These are phyloP conservation scores for Coriaria nepalensis DNA, from an alignment of 306 rosid species.

Conservation along the genomic window DNA sequence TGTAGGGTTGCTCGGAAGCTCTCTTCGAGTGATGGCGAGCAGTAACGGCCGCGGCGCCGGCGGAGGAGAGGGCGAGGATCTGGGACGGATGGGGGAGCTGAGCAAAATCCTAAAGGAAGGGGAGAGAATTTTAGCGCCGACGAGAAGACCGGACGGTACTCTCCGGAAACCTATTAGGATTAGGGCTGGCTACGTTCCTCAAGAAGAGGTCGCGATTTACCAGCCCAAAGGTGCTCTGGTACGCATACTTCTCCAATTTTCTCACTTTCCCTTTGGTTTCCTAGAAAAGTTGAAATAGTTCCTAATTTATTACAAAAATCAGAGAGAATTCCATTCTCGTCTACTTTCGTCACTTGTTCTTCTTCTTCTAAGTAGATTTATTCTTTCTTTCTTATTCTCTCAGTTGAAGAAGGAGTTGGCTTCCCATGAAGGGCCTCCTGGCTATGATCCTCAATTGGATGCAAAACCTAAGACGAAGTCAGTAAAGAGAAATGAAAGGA, in stretches of 20 bases:
- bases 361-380: not conserved
- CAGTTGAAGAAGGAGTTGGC: constrained; percentile 74
- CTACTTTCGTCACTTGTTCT: too few species aligned
- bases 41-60: constrained; percentile 16
- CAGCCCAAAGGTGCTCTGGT: constrained; percentile 65
- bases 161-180: constrained; percentile 69
- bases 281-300: not conserved
- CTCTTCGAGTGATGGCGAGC: constrained; percentile 25
- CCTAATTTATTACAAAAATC: too few species aligned
- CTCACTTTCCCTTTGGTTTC: constrained; percentile 11
- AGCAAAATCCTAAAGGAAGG: constrained; percentile 69
- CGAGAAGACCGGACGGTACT: constrained; percentile 87
- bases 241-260: constrained; percentile 6
- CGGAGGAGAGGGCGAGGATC: constrained; percentile 23
- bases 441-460: constrained; percentile 46
- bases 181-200: constrained; percentile 77
- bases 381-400: constrained; percentile 12
- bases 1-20: too few species aligned
- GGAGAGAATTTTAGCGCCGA: constrained; percentile 69
- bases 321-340: too few species aligned
- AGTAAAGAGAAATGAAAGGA: constrained; percentile 76
- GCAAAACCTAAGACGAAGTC: constrained; percentile 67
- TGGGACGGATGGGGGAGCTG: constrained; percentile 22
- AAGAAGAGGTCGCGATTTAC: constrained; percentile 84
- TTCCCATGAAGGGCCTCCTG: constrained; percentile 70